Base-by-base conservation (phyloP, 139 green algal genomes). In the Asterochloris sp. region DNA sequence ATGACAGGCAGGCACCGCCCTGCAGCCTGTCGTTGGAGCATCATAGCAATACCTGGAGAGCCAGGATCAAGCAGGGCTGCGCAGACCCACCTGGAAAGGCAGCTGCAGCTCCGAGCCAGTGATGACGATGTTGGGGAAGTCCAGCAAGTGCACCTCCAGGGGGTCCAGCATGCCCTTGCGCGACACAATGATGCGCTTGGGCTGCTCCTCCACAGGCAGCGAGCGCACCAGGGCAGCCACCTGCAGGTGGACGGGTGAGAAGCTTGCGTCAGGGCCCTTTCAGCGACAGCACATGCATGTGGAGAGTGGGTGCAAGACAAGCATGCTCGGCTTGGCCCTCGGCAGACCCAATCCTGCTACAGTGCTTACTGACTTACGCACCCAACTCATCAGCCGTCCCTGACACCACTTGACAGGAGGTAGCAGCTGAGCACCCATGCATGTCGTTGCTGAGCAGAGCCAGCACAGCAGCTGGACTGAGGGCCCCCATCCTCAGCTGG, bases 111-210 rank as follows among this genome's bases (percentile, higher is more conserved):
- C 97, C 24, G 89, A 96, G 69, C 97, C 97, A 0, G 97, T 99
- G 93, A 99, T 99, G 87, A 99, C 97, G 82, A 99, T 99, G 94
- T 99, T 99, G 79, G 97, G 97, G 91, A 99, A 99, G 86, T 99
- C 97, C 38, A 99, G 93, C 84, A 98, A 83, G 88, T 99, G 97
- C 28, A 99, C 97, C 91, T 99, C 97, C 79, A 99, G 89, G 17
- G 97, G 97, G 91, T 99, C 97, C 26, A 99, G 90, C 97, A 99
- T 99, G 86, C 97, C 97, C 89, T 98, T 99, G 81, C 97, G 92
- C 47, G 94, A 98, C 78, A 98, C 96, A 83, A 99, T 99, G 91
- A 99, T 99, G 88, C 97, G 96, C 94, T 98, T 98, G 67, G 97
- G 97, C 92, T 99, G 97, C 92, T 99, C 97, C 90, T 99, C 97